phyloP scores from a whole-genome alignment of 1,284 basidiomycete genomes.

The Rhizopogon hawkerae region DNA sequence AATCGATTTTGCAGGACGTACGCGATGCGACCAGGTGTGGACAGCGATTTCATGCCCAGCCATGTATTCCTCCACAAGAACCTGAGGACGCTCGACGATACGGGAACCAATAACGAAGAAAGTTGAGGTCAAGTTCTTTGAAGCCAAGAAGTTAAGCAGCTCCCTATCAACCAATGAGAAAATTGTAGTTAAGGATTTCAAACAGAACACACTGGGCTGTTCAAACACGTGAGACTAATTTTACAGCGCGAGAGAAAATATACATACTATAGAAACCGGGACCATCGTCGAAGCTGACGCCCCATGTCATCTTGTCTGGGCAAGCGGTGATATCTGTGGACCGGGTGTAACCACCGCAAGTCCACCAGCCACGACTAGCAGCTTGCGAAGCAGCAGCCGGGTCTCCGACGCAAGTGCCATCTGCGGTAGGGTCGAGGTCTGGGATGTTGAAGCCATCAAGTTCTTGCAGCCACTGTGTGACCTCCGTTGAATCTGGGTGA shows the following conservation, averaged over 20 bases:
- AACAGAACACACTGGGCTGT: slow-evolving; percentile 38
- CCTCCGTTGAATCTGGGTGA: slow-evolving; percentile 50
- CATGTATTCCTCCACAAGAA: slow-evolving; percentile 83
- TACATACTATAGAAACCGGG: slow-evolving; percentile 73
- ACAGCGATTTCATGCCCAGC: slow-evolving; percentile 72
- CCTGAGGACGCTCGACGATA: slow-evolving; percentile 69
- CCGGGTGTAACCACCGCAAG: slow-evolving; percentile 78
- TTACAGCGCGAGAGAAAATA: slow-evolving; percentile 4
- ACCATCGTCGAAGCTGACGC: slow-evolving; percentile 78
- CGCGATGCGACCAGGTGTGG: slow-evolving; percentile 73
- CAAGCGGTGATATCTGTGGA: slow-evolving; percentile 62
- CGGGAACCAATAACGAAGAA: slow-evolving; percentile 94
- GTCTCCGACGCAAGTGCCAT: slow-evolving; percentile 60
- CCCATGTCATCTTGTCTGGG: slow-evolving; percentile 76
- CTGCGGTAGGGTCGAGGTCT: slow-evolving; percentile 45
- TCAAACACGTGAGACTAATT: slow-evolving; percentile 11
- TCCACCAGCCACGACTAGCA: slow-evolving; percentile 70
- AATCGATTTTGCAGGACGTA: slow-evolving; percentile 20
- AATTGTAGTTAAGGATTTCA: slow-evolving; percentile 12
- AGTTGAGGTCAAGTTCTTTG: slow-evolving; percentile 66
- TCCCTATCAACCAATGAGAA: slow-evolving; percentile 31
- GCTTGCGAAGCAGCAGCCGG: slow-evolving; percentile 52
- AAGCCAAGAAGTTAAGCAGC: slow-evolving; percentile 60
- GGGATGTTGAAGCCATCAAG: slow-evolving; percentile 68
- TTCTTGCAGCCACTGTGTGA: slow-evolving; percentile 68